phyloP scores from a whole-genome alignment of 352 stramenopile species.

The Halophytophthora polymorphica region DNA sequence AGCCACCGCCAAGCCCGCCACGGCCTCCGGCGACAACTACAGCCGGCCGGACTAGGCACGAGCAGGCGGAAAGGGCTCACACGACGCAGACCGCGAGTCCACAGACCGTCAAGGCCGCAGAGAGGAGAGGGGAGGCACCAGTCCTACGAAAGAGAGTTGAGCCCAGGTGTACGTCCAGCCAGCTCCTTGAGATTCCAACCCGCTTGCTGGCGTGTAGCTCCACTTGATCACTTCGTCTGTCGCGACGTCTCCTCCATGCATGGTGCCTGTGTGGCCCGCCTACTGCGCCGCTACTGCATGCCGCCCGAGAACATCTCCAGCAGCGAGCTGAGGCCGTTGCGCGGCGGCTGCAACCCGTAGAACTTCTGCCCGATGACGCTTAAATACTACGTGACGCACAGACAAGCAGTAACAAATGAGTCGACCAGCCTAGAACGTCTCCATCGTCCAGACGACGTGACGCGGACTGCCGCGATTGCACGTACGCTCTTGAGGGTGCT shows the following conservation, averaged over 20 bases:
- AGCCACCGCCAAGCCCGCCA: conserved; percentile 25
- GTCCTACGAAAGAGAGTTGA: too few species aligned
- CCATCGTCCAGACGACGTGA: background rate
- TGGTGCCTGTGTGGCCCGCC: background rate
- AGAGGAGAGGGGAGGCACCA: too few species aligned
- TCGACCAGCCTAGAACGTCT: conserved; percentile 5
- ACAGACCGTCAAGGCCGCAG: too few species aligned
- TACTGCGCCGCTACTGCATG: conserved; percentile 38
- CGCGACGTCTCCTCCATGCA: too few species aligned
- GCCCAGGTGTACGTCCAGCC: too few species aligned
- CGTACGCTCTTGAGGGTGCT: conserved; percentile 74
- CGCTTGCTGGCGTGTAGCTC: too few species aligned
- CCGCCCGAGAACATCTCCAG: conserved; percentile 84
- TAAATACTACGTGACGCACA: conserved; percentile 54
- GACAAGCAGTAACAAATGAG: conserved; percentile 8
- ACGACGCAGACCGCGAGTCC: too few species aligned
- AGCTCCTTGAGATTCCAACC: too few species aligned
- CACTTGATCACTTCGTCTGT: too few species aligned
- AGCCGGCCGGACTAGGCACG: too few species aligned
- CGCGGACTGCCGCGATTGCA: conserved; percentile 7
- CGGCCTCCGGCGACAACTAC: conserved; percentile 19
- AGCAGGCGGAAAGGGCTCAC: too few species aligned
- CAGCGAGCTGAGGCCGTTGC: conserved; percentile 74
- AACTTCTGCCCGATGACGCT: conserved; percentile 85
- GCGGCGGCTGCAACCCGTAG: conserved; percentile 78